These are phyloP conservation scores for Parathielavia appendiculata DNA, from an alignment of 495 filamentous ascomycete species.

Conservation along the genomic window DNA sequence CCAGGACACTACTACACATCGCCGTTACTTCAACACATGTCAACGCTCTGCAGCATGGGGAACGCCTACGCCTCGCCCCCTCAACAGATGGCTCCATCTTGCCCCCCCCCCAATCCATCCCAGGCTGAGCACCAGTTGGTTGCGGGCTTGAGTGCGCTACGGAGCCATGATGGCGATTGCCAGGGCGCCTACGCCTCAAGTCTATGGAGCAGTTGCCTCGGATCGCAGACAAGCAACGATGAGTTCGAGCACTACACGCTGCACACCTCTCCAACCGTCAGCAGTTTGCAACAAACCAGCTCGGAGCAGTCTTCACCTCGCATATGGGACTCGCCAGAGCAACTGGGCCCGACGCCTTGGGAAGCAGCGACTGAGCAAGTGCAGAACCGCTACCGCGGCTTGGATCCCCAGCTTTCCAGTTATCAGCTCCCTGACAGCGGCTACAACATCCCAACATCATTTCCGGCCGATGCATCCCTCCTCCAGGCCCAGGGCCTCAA, in stretches of 20 bases:
- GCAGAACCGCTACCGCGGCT: constrained; percentile 5
- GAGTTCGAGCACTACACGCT: constrained; percentile 29
- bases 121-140: constrained; percentile 9
- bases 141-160: constrained; percentile 6
- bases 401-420: constrained; percentile 10
- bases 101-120: constrained; percentile 6
- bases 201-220: constrained; percentile 21
- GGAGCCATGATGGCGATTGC: constrained; percentile 7
- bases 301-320: constrained; percentile 28
- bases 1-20: constrained; percentile 1
- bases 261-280: constrained; percentile 21
- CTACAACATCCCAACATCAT: constrained; percentile 12
- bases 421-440: constrained; percentile 3
- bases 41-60: constrained; percentile 12
- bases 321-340: constrained; percentile 29
- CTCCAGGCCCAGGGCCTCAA: constrained; percentile 10
- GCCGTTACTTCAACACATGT: constrained; percentile 12
- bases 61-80: constrained; percentile 15
- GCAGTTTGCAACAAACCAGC: constrained; percentile 14
- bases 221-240: constrained; percentile 17
- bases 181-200: constrained; percentile 17
- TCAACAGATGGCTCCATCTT: constrained; percentile 8
- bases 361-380: constrained; percentile 16
- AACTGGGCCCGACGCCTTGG: constrained; percentile 21
- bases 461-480: constrained; percentile 10